phyloP scores from a whole-genome alignment of 495 filamentous ascomycete species.

The Penicillium canescens region DNA sequence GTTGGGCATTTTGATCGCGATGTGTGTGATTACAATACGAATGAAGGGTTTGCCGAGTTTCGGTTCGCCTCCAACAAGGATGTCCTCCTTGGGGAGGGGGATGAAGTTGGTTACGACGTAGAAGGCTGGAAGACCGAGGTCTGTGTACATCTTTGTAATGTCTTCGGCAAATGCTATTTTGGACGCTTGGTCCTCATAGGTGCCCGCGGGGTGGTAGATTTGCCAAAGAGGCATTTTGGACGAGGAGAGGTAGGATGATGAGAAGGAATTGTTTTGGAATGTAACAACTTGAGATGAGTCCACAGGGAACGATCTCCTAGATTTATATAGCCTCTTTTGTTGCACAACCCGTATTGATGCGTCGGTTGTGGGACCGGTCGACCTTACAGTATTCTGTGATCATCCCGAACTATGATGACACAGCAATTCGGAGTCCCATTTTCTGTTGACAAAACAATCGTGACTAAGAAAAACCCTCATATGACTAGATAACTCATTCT shows the following conservation, averaged over 20 bases:
- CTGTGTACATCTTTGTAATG: constrained; percentile 28
- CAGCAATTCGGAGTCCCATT: no score
- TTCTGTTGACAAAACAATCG: no score
- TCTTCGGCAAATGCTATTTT: constrained; percentile 22
- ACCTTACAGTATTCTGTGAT: no score
- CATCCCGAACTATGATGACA: no score
- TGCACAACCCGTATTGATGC: no score
- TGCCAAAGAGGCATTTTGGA: constrained; percentile 34
- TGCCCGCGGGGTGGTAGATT: constrained; percentile 24
- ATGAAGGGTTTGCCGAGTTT: constrained; percentile 20
- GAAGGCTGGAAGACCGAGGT: constrained; percentile 26
- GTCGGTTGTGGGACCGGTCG: no score
- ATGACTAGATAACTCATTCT: no score
- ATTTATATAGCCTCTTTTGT: no score
- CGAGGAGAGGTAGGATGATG: background rate
- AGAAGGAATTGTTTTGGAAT: no score
- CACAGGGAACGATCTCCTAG: no score
- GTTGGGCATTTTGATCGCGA: constrained; percentile 19
- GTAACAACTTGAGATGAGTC: no score
- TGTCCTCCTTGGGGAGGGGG: constrained; percentile 3
- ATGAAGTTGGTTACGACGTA: constrained; percentile 30
- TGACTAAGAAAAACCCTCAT: no score
- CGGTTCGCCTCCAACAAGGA: constrained; percentile 15
- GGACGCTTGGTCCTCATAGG: constrained; percentile 10
- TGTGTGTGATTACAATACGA: constrained; percentile 22